These are phyloP conservation scores for Gossypium australe DNA, from an alignment of 345 rosid genomes.

Conservation along the genomic window DNA sequence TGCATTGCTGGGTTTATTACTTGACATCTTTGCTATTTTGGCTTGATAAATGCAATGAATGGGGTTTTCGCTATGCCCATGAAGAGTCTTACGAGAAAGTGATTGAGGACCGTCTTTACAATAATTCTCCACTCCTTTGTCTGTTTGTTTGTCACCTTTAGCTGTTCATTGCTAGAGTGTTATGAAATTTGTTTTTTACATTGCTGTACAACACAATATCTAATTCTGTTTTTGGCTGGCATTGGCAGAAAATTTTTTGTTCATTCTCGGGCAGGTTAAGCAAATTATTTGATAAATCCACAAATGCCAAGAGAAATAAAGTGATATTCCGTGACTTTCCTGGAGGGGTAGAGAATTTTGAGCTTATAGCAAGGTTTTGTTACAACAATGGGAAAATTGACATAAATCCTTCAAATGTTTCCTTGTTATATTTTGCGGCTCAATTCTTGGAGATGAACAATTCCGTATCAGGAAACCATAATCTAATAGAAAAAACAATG, in stretches of 20 bases:
- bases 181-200: neutral
- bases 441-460: slow-evolving; percentile 63
- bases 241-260: slow-evolving; percentile 58
- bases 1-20: slow-evolving; percentile 24
- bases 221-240: slow-evolving; percentile 10
- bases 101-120: slow-evolving; percentile 13
- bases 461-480: slow-evolving; percentile 28
- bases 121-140: neutral
- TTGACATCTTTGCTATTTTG: slow-evolving; percentile 16
- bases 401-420: slow-evolving; percentile 52
- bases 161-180: neutral
- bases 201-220: neutral
- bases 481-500: slow-evolving; percentile 48
- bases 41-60: slow-evolving; percentile 20
- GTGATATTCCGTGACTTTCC: slow-evolving; percentile 85
- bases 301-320: slow-evolving; percentile 35
- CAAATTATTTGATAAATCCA: slow-evolving; percentile 57
- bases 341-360: slow-evolving; percentile 71
- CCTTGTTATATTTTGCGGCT: slow-evolving; percentile 56
- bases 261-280: slow-evolving; percentile 55
- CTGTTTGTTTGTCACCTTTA: neutral
- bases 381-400: slow-evolving; percentile 53
- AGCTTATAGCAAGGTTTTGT: slow-evolving; percentile 71
- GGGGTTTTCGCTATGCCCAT: slow-evolving; percentile 7
- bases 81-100: slow-evolving; percentile 13